Conservation (phyloP, 768 basidiomycete genomes). For the Cyathus striatus region DNA sequence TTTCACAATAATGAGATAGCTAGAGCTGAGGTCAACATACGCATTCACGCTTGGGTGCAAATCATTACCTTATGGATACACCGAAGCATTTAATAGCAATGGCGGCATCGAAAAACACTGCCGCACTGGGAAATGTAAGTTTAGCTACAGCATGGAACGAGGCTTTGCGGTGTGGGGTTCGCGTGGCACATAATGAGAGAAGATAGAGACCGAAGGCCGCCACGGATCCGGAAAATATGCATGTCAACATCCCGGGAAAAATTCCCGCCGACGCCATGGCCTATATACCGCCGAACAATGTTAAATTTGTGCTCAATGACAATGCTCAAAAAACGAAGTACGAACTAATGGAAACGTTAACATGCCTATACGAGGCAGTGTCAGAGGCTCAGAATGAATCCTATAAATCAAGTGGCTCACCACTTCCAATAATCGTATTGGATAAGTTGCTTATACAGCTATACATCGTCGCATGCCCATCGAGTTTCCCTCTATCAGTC, state of each 20-base stretch:
- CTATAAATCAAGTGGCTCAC: slow-evolving; percentile 34
- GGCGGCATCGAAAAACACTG: slow-evolving; percentile 87
- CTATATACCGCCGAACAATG: slow-evolving; percentile 27
- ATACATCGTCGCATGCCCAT: slow-evolving; percentile 65
- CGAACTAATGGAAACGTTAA: slow-evolving; percentile 80
- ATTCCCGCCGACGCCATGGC: slow-evolving; percentile 89
- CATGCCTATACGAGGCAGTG: slow-evolving; percentile 61
- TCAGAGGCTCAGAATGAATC: no score
- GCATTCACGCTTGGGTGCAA: not conserved
- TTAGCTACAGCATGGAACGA: slow-evolving; percentile 83
- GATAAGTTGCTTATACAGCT: slow-evolving; percentile 76
- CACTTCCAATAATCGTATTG: slow-evolving; percentile 92
- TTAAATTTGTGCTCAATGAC: slow-evolving; percentile 1
- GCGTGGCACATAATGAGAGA: slow-evolving; percentile 76
- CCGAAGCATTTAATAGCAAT: slow-evolving; percentile 97
- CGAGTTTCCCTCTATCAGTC: slow-evolving; percentile 20
- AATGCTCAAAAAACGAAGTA: slow-evolving; percentile 8
- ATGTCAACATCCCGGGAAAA: slow-evolving; percentile 87
- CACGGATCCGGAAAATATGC: slow-evolving; percentile 71
- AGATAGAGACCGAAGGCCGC: slow-evolving; percentile 87
- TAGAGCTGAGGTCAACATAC: slow-evolving; percentile 17
- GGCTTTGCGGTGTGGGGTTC: slow-evolving; percentile 66
- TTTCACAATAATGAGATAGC: slow-evolving; percentile 90
- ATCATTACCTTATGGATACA: slow-evolving; percentile 87
- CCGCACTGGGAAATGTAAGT: slow-evolving; percentile 85